Conservation (phyloP, 148 eudicot species). For the Salicornia ramosissima region DNA sequence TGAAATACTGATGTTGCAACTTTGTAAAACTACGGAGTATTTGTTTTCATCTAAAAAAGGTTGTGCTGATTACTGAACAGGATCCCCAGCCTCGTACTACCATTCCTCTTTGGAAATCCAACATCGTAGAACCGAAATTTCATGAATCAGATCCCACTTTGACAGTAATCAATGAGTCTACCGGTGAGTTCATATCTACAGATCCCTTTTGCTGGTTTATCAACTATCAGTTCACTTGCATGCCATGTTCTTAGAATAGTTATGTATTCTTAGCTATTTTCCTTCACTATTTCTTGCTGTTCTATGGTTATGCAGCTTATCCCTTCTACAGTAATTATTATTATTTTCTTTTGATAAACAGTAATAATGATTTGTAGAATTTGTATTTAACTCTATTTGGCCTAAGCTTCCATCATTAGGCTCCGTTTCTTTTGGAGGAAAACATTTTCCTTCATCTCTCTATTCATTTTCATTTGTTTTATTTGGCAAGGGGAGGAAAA, state of each 20-base stretch:
- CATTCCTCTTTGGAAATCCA: slow-evolving; percentile 47
- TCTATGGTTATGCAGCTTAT: neutral
- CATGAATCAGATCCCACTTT: slow-evolving; percentile 42
- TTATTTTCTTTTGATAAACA: neutral
- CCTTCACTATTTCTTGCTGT: neutral
- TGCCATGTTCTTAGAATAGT: neutral
- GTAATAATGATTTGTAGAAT: neutral
- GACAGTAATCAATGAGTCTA: slow-evolving; percentile 36
- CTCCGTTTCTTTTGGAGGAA: neutral
- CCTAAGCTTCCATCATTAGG: neutral
- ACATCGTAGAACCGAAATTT: slow-evolving; percentile 48
- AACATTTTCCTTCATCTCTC: too few species aligned
- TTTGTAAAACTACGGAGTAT: neutral
- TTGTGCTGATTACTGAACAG: slow-evolving; percentile 35
- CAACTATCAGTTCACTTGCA: neutral
- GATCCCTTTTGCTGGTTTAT: neutral
- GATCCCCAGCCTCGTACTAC: slow-evolving; percentile 49
- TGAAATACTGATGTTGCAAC: neutral
- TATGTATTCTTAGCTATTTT: neutral
- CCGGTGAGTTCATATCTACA: slow-evolving; percentile 27
- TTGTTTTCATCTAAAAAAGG: neutral
- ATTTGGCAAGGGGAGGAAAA: too few species aligned
- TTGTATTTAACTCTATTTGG: neutral
- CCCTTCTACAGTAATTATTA: neutral
- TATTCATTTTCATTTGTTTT: too few species aligned